phyloP scores from a whole-genome alignment of 352 stramenopile genomes.

The Blastocystis sp. region DNA sequence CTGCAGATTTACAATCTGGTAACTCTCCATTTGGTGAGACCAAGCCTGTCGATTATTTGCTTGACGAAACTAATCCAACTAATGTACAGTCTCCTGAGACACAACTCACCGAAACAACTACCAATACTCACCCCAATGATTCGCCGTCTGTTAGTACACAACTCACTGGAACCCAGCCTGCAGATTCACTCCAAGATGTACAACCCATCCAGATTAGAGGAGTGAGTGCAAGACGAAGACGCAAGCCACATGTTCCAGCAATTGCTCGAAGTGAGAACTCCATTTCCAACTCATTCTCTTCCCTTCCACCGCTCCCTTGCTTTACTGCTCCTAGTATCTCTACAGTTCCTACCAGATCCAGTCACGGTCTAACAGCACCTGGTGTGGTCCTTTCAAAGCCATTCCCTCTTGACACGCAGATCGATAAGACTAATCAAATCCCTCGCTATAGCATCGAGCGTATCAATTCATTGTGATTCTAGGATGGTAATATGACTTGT shows the following conservation, averaged over 20 bases:
- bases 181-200: not conserved
- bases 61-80: too few relatives aligned
- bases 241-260: not conserved
- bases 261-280: not conserved
- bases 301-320: not conserved
- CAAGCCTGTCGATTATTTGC: too few relatives aligned
- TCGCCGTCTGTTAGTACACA: not conserved
- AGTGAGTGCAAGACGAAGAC: too few relatives aligned
- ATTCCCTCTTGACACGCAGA: constrained; percentile 24
- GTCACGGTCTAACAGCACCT: not conserved
- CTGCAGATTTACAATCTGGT: too few relatives aligned
- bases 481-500: not conserved
- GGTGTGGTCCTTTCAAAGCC: too few relatives aligned
- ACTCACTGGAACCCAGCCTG: not conserved
- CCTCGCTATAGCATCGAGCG: not conserved
- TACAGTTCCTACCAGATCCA: not conserved
- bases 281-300: not conserved
- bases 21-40: too few relatives aligned
- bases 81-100: not conserved
- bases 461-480: constrained; percentile 11
- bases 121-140: not conserved
- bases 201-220: too few relatives aligned
- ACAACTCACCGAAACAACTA: too few relatives aligned
- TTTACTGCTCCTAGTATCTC: not conserved
- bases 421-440: not conserved